These are phyloP conservation scores for Rubia yunnanensis DNA, from an alignment of 257 asterid genomes.

Conservation along the genomic window DNA sequence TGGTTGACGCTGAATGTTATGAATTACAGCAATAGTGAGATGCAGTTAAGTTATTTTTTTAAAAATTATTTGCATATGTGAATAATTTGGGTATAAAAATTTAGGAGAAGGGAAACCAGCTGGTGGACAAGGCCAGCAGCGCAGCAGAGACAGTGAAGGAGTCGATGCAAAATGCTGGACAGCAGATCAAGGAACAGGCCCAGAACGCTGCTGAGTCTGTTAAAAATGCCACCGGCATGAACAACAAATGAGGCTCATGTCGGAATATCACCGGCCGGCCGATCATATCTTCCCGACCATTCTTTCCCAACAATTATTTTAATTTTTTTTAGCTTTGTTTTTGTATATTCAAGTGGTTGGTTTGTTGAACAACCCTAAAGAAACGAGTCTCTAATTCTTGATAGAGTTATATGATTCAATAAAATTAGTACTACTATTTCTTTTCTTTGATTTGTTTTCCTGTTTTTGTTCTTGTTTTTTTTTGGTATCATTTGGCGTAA, in stretches of 20 bases:
- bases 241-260: constrained; percentile 1
- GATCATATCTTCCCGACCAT: not conserved
- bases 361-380: not conserved
- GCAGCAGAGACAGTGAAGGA: constrained; percentile 34
- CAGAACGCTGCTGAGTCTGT: constrained; percentile 30
- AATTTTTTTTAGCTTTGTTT: not conserved
- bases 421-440: too few relatives aligned
- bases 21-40: too few relatives aligned
- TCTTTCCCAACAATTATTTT: not conserved
- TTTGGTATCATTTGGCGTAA: too few relatives aligned
- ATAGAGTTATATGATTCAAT: not conserved
- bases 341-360: not conserved
- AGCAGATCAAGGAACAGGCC: constrained; percentile 24
- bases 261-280: not conserved
- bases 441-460: not conserved
- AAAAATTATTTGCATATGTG: not conserved
- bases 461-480: too few relatives aligned
- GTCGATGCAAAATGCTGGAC: constrained; percentile 22
- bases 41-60: too few relatives aligned
- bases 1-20: too few relatives aligned
- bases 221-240: constrained; percentile 28
- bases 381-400: not conserved
- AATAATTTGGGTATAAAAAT: not conserved
- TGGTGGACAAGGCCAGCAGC: constrained; percentile 26
- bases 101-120: constrained; percentile 31